Evolutionary conservation across 129 eudicot species (phyloP).

Genomic region (Mikania micrantha): DNA sequence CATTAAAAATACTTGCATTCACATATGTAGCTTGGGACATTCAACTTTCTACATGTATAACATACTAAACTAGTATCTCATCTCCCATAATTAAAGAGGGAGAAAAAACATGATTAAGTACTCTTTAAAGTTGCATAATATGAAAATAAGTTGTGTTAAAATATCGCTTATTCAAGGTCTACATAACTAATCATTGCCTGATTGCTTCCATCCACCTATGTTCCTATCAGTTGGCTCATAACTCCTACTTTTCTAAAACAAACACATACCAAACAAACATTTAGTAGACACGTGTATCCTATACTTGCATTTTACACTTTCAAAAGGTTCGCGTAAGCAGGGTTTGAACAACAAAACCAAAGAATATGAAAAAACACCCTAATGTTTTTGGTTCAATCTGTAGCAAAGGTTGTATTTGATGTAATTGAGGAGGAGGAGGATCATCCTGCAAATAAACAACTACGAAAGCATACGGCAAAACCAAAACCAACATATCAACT

Average conservation of each 20-base stretch:
- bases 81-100: not conserved
- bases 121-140: not conserved
- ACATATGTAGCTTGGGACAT: not conserved
- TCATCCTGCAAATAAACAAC: too few species aligned
- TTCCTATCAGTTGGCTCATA: constrained; percentile 30
- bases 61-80: not conserved
- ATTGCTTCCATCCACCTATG: constrained; percentile 69
- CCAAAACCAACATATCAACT: too few species aligned
- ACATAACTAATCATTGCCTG: constrained; percentile 28
- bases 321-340: not conserved
- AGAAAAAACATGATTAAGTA: not conserved
- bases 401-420: too few species aligned
- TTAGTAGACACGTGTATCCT: not conserved
- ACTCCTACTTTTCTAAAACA: constrained; percentile 44
- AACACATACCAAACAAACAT: not conserved
- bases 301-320: not conserved
- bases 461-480: too few species aligned
- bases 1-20: too few species aligned
- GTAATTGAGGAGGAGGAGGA: too few species aligned
- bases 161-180: not conserved
- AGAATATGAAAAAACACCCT: not conserved
- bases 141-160: not conserved
- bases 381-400: too few species aligned
- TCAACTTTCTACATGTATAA: not conserved
- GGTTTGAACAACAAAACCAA: not conserved